Base-by-base conservation (phyloP, 257 asterid genomes). In the Apocynum venetum region DNA sequence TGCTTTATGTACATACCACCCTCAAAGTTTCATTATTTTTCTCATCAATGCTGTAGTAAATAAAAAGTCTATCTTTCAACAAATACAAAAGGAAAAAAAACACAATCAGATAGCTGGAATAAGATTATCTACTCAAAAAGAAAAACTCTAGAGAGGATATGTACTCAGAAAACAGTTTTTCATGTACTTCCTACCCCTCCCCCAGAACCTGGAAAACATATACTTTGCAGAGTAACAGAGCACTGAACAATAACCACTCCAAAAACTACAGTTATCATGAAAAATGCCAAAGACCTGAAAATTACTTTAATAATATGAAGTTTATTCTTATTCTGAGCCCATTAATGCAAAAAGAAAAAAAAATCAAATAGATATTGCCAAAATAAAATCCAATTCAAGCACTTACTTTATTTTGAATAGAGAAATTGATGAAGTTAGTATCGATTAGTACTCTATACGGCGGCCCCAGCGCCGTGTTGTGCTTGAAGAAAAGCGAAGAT, bases 371-470 rank as follows among this genome's bases (percentile, higher is more conserved):
- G 60, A 19, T 6, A 48, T 52, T 43, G n/a, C 0, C 19, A 52
- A 59, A 71, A 35, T 4, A n/a, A 25, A 20, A 64, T 11, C 64
- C 35, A 73, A 43, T 19, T n/a, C 0, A 3, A 67, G 53, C 55
- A 84, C 97, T 84, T 79, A 93, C 99, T 79, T 96, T 96, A 70
- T 96, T 96, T 80, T 93, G 98, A 80, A 96, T 96, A 84, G 99
- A 96, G 89, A 90, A 90, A 84, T 96, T 96, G 76, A 96, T 96
- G 84, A 96, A 93, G 86, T 96, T 96, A 74, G 99, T 96, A 88
- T 96, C 99, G 40, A 96, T 94, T 85, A 96, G 78, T 77, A 96
- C 96, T 64, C 88, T 87, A 47, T 96, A 96, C 0, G 99, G 99
- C 10, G 97, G 99, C 44, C 98, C 99, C 85, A 96, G 77, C 0